Percentiles rank a stretch among this genome's conserved stretches.
Conservation (phyloP, 176 grass and related monocot genomes). For the Rhynchospora breviuscula region DNA sequence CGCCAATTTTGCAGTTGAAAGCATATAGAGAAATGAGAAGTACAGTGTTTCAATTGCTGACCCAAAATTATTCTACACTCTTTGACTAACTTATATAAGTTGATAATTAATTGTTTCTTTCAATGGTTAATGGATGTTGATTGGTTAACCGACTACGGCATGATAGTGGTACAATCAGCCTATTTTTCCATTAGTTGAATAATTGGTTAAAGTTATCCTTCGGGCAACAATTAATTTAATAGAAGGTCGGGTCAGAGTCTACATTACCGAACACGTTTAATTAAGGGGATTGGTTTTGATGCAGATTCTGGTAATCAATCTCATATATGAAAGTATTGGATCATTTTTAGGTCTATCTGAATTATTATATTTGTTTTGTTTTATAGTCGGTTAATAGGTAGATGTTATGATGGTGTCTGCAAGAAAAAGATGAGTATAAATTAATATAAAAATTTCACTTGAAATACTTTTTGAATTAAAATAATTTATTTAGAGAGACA, state of each 20-base stretch:
- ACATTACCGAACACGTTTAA: constrained; percentile 2
- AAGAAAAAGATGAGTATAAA: too few species aligned
- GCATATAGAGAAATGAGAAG: background rate
- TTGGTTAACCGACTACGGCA: background rate
- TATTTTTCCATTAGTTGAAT: background rate
- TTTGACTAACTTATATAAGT: constrained; percentile 13
- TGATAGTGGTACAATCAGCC: background rate
- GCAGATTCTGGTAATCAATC: background rate
- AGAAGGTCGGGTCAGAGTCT: background rate
- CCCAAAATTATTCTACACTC: background rate
- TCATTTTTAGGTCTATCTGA: background rate
- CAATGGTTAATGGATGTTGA: constrained; percentile 24
- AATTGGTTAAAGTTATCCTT: background rate
- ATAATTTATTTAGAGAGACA: too few species aligned
- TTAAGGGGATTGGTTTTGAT: background rate
- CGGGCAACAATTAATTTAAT: constrained; percentile 1
- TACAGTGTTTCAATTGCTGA: background rate
- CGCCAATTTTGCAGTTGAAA: constrained; percentile 1
- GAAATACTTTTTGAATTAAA: too few species aligned
- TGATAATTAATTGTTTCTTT: constrained; percentile 16
- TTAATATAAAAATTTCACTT: too few species aligned
- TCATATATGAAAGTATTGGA: background rate
- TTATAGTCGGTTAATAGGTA: background rate
- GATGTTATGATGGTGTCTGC: background rate
- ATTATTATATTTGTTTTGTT: background rate